Evolutionary conservation across 2,329 filamentous ascomycete species (phyloP).

Genomic region (Lasiodiplodia sp.): DNA sequence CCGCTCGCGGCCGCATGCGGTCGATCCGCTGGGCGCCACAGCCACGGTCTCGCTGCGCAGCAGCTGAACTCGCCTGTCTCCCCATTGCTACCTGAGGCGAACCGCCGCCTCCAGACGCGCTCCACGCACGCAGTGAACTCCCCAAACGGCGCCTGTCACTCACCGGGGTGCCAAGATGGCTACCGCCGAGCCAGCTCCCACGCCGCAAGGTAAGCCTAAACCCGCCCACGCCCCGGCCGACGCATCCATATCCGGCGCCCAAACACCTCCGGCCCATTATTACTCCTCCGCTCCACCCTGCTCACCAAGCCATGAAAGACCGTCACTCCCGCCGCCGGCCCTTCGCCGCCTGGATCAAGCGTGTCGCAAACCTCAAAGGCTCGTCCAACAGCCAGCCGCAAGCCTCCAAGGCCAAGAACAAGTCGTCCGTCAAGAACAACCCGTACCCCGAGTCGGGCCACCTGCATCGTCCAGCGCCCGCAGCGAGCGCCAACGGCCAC

Average conservation of each 20-base stretch:
- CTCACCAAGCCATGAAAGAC: conserved; percentile 59
- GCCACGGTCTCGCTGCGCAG: conserved; percentile 23
- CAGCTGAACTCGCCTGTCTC: conserved; percentile 16
- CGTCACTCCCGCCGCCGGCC: conserved; percentile 78
- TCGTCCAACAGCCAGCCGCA: conserved; percentile 65
- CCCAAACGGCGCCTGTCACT: conserved; percentile 16
- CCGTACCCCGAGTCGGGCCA: conserved; percentile 88
- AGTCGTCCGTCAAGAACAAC: conserved; percentile 74
- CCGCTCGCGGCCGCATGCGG: conserved; percentile 28
- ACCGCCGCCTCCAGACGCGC: conserved; percentile 17
- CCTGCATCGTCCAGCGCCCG: conserved; percentile 61
- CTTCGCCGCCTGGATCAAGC: conserved; percentile 94
- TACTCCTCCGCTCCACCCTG: conserved; percentile 18
- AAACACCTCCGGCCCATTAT: conserved; percentile 20
- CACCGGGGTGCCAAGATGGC: conserved; percentile 45
- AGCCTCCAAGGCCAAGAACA: conserved; percentile 51
- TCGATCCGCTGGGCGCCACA: conserved; percentile 26
- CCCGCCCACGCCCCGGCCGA: conserved; percentile 23
- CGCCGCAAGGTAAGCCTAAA: conserved; percentile 52
- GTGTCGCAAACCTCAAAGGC: conserved; percentile 86
- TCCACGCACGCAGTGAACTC: conserved; percentile 15
- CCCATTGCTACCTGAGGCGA: conserved; percentile 21
- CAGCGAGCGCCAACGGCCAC: conserved; percentile 52
- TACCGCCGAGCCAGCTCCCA: conserved; percentile 52
- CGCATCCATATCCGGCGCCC: conserved; percentile 26